Conservation (phyloP, 495 filamentous ascomycete species). For the Penicillium paxilli region DNA sequence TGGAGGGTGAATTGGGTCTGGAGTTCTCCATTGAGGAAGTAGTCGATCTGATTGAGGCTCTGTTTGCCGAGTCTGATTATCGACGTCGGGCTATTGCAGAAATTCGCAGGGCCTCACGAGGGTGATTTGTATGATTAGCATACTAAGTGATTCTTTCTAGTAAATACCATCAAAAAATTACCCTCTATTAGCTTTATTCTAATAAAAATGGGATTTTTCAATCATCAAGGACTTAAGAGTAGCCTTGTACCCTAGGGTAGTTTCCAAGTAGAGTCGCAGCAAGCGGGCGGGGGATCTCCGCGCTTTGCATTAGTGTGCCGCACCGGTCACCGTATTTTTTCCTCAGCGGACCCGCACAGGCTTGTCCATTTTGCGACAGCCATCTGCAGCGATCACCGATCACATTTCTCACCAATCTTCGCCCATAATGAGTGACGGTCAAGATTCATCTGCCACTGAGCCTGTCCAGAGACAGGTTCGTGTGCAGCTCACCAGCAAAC, state of each 20-base stretch:
- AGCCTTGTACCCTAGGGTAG: neutral
- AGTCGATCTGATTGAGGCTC: slow-evolving; percentile 79
- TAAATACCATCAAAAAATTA: neutral
- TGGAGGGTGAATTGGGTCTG: slow-evolving; percentile 77
- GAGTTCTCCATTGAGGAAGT: slow-evolving; percentile 85
- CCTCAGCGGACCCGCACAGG: slow-evolving; percentile 25
- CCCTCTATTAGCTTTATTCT: neutral
- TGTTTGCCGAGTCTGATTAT: slow-evolving; percentile 87
- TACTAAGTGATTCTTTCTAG: neutral
- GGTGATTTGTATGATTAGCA: neutral
- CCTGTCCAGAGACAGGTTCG: slow-evolving; percentile 54
- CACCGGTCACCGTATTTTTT: slow-evolving; percentile 50
- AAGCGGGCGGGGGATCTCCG: slow-evolving; percentile 36
- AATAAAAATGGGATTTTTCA: no score
- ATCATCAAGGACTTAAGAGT: no score
- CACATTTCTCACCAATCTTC: slow-evolving; percentile 11
- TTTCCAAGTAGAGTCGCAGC: slow-evolving; percentile 12
- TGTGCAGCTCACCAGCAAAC: slow-evolving; percentile 58
- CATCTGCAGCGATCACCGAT: slow-evolving; percentile 20
- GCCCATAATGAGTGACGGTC: slow-evolving; percentile 33
- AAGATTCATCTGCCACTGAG: slow-evolving; percentile 26
- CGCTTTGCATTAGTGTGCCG: slow-evolving; percentile 46
- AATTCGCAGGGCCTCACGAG: slow-evolving; percentile 55
- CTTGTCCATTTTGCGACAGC: slow-evolving; percentile 34
- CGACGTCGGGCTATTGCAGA: slow-evolving; percentile 75